Evolutionary conservation across 805 yeast species (phyloP).

Genomic region (Torulaspora indica): DNA sequence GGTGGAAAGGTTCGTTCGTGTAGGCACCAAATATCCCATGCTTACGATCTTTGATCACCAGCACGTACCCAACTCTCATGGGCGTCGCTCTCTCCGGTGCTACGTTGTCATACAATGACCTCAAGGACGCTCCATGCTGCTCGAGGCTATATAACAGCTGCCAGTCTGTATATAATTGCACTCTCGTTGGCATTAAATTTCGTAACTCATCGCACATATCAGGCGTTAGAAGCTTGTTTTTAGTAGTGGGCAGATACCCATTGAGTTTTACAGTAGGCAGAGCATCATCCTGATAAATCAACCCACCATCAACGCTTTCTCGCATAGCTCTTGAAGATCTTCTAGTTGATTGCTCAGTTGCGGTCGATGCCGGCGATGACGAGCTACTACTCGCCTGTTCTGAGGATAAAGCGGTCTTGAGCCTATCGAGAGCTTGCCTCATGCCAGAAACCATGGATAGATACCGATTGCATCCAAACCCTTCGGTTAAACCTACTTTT

Average conservation of each 20-base stretch:
- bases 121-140: constrained; percentile 85
- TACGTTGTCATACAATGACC: constrained; percentile 62
- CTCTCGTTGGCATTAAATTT: constrained; percentile 65
- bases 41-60: constrained; percentile 62
- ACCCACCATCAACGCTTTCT: not conserved
- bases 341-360: constrained; percentile 2
- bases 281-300: constrained; percentile 35
- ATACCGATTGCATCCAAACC: not conserved
- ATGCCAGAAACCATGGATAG: constrained; percentile 15
- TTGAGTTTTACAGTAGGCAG: constrained; percentile 50
- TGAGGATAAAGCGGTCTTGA: constrained; percentile 14
- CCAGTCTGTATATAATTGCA: constrained; percentile 79
- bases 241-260: constrained; percentile 61
- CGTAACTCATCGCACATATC: constrained; percentile 75
- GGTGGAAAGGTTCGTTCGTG: constrained; percentile 64
- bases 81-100: constrained; percentile 43
- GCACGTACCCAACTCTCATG: constrained; percentile 62
- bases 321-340: constrained; percentile 2
- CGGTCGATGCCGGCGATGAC: constrained; percentile 10
- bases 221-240: constrained; percentile 49
- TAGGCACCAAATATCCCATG: constrained; percentile 74
- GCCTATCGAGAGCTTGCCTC: constrained; percentile 18
- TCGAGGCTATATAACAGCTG: constrained; percentile 73
- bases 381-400: constrained; percentile 4
- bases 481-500: not conserved